Base-by-base conservation (phyloP, 2,329 filamentous ascomycete species). In the Clarireedia sp. region DNA sequence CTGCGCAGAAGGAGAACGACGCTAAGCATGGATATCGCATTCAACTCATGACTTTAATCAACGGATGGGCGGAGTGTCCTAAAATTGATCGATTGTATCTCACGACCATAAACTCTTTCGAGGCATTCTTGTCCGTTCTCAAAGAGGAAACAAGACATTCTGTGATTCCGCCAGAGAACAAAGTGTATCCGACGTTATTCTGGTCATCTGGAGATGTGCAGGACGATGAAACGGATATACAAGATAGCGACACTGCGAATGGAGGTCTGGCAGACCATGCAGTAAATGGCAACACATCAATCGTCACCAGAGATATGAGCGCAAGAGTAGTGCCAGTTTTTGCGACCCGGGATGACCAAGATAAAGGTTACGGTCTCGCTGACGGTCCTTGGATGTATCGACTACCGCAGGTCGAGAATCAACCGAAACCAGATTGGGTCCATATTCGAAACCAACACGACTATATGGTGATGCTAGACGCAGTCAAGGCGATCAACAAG, bases 331-430 rank as follows among this genome's bases (percentile, higher is more conserved):
- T 2, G 21, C 21, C 21, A 50, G 17, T 12, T 24, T n/a, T 17
- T 19, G 16, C 6, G 10, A 8, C 2, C n/a, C 46, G 48, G 29
- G 21, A 45, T 1, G 33, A 24, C 2, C 6, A 37, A 9, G 55
- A 50, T 3, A 54, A 48, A 19, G 63, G 64, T 6, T 66, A 64
- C 24, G 64, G 57, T 12, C 51, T 66, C 2, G 47, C 56, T 3
- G 57, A 66, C 51, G 65, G 65, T 6, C 59, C 65, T 23, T 67
- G 64, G 64, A 40, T 62, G 19, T 66, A 61, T 41, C 58, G 57
- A 43, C 37, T 64, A 2, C n/a, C 40, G 16, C 16, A 48, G 36
- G 37, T 41, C 12, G 48, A 29, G 36, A 3, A 36, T 19, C 5
- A 44, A 10, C 41, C 41, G 12, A 51, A 51, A 14, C 26, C 38